Conservation (phyloP, 768 basidiomycete genomes). For the Mycena latifolia region DNA sequence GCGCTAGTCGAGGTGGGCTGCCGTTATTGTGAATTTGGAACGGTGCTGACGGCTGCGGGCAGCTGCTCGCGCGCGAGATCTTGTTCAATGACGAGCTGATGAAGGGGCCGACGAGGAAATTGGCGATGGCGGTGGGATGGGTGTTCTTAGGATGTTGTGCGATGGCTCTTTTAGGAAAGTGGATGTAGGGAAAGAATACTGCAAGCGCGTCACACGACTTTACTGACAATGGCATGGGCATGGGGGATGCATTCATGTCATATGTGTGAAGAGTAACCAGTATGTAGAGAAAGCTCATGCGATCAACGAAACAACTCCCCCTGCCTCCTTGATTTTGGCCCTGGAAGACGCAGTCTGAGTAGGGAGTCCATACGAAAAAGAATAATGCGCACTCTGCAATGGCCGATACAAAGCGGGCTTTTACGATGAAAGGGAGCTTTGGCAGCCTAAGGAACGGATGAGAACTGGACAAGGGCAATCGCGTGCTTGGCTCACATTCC, state of each 20-base stretch:
- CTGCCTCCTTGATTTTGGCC: conserved; percentile 91
- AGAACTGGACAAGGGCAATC: background rate
- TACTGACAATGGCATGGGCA: conserved; percentile 1
- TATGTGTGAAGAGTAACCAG: conserved; percentile 38
- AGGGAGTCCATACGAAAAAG: background rate
- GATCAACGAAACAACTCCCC: conserved; percentile 92
- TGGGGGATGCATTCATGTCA: conserved; percentile 33
- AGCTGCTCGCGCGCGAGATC: conserved; percentile 95
- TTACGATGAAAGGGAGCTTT: conserved; percentile 95
- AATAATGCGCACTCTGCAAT: conserved; percentile 76
- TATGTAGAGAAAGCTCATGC: conserved; percentile 69
- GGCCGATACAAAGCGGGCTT: conserved; percentile 94
- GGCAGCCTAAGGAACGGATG: conserved; percentile 68
- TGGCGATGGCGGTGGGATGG: conserved; percentile 76
- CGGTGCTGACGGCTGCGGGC: background rate
- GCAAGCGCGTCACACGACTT: background rate
- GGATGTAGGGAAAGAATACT: conserved; percentile 59
- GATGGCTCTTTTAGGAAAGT: conserved; percentile 91
- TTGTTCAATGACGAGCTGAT: conserved; percentile 90
- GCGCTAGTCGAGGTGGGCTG: conserved; percentile 81
- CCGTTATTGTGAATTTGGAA: background rate
- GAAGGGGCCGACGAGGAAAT: conserved; percentile 67
- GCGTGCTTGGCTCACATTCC: conserved; percentile 71
- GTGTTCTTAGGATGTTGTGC: conserved; percentile 85
- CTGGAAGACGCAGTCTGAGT: conserved; percentile 42